Evolutionary conservation across 2,329 filamentous ascomycete genomes (phyloP), one percentile per base, ranked within the genome.

Genomic region (Daldinia sp.): DNA sequence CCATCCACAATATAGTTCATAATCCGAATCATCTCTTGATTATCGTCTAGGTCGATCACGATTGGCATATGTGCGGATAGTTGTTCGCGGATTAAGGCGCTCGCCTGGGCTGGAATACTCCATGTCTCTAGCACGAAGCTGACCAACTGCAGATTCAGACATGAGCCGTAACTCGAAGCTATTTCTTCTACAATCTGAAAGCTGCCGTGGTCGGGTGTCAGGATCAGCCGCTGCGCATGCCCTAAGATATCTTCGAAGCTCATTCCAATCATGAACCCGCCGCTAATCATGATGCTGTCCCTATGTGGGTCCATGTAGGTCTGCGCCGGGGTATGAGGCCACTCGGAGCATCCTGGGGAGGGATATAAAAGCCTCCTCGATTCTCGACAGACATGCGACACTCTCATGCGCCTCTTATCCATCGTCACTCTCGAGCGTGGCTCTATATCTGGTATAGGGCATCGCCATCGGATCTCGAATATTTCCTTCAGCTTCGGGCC

Each of bases 101-200:
- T 48, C 25, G 25, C 45, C 8, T 29, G 27, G 45, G 27, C 15
- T 9, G 27, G n/a, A 30, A 48, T 48, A 21, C 27, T 48, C 45
- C 27, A 48, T 11, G 45, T 48, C 27, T 48, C 45, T 2, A 48
- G 45, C 45, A 30, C 45, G 45, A 48, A 48, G 45, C 25, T 32
- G 25, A 30, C 27, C 25, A n/a, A 13, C 13, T 27, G 39, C 21
- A 45, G 4, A 7, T 45, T 15, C 39, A 11, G 27, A 27, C 39
- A 45, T 11, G 39, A 23, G 27, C 21, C 39, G 21, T 45, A 45
- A 8, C 21, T 27, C 21, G 13, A 25, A 21, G 39, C 21, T 45
- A 45, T 45, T 1, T 45, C 39, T 27, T 45, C 39, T 27, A 45
- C 3, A 45, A 27, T 27, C 13, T n/a, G 39, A 27, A 45, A 45